phyloP scores from a whole-genome alignment of 73 alveolate genomes.

The Tetrahymena borealis region DNA sequence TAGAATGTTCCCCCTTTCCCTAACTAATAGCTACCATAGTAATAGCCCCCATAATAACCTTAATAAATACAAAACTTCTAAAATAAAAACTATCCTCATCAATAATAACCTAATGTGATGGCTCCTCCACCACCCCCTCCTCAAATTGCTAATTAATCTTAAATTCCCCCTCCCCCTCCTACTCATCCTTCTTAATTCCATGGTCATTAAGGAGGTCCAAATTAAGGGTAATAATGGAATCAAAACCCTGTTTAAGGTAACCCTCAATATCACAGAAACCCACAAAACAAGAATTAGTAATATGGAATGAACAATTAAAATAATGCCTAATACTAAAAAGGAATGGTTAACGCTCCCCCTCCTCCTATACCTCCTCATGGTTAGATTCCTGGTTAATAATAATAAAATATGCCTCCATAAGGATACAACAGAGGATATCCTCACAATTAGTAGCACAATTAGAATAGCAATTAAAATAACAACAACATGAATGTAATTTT shows the following conservation, averaged over 20 bases:
- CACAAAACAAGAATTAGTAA: background rate
- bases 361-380: background rate
- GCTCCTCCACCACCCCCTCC: background rate
- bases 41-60: background rate
- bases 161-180: background rate
- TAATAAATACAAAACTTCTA: background rate
- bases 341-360: background rate
- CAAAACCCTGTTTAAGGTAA: background rate
- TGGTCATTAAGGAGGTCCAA: background rate
- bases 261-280: background rate
- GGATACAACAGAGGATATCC: background rate
- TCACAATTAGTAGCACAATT: background rate
- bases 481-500: background rate
- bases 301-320: background rate
- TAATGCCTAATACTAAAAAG: background rate
- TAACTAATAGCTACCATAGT: background rate
- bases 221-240: background rate
- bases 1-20: background rate
- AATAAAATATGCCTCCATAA: background rate
- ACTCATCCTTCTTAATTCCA: background rate
- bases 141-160: background rate
- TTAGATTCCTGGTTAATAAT: background rate
- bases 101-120: background rate
- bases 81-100: background rate
- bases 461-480: background rate